Percentiles rank a stretch among this genome's conserved stretches.
Conservation (phyloP, 2,329 filamentous ascomycete genomes). For the Passalora sequoiae region DNA sequence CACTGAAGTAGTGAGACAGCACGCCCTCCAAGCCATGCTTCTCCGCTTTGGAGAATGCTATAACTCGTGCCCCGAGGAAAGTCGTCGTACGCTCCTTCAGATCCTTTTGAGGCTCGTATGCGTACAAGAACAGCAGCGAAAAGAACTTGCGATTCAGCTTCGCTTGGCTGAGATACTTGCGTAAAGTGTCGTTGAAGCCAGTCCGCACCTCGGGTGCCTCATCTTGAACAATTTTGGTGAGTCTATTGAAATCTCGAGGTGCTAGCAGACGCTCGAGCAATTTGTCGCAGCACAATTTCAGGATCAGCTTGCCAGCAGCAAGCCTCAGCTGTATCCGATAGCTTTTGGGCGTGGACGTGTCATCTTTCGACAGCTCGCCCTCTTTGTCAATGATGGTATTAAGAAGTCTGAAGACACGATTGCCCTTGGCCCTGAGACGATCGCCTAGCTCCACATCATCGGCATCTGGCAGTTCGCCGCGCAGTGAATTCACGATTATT, state of each 20-base stretch:
- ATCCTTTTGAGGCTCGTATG: constrained; percentile 75
- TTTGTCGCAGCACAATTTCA: constrained; percentile 78
- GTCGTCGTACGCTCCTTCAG: constrained; percentile 73
- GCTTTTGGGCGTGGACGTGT: constrained; percentile 64
- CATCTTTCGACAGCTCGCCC: constrained; percentile 71
- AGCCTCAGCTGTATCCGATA: constrained; percentile 80
- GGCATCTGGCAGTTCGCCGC: constrained; percentile 46
- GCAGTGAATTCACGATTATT: constrained; percentile 78
- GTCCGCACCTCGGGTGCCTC: constrained; percentile 65
- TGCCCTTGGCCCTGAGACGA: constrained; percentile 49
- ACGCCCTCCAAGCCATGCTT: constrained; percentile 68
- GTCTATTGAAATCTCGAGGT: constrained; percentile 69
- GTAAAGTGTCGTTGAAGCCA: constrained; percentile 76
- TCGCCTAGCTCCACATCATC: constrained; percentile 34
- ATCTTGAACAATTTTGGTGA: constrained; percentile 80
- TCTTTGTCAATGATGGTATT: constrained; percentile 68
- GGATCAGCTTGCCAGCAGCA: constrained; percentile 66
- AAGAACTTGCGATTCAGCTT: constrained; percentile 74
- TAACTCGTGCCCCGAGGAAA: constrained; percentile 80
- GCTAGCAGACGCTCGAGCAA: constrained; percentile 70
- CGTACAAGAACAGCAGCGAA: constrained; percentile 80
- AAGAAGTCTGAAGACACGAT: constrained; percentile 71
- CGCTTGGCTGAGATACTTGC: constrained; percentile 78
- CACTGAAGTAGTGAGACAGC: constrained; percentile 75
- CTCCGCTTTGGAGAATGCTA: constrained; percentile 53